These are phyloP conservation scores for Boletus austroedulis DNA, from an alignment of 1,284 basidiomycete genomes.

Conservation along the genomic window DNA sequence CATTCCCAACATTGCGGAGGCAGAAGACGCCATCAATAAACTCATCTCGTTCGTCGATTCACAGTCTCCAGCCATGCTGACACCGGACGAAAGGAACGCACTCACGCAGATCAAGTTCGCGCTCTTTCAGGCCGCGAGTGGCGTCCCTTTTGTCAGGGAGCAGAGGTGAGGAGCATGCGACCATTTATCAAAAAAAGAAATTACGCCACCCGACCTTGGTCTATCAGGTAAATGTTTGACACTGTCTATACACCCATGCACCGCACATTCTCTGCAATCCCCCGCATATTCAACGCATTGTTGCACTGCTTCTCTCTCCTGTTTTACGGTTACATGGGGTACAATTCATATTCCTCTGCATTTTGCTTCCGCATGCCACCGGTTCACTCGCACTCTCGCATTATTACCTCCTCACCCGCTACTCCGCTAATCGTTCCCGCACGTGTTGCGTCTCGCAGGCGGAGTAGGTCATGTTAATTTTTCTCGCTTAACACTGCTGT, in stretches of 20 bases:
- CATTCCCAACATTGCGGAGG: slow-evolving; percentile 42
- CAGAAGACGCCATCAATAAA: slow-evolving; percentile 49
- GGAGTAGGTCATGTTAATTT: slow-evolving; percentile 17
- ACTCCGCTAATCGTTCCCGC: slow-evolving; percentile 14
- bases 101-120: slow-evolving; percentile 47
- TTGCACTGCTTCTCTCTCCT: slow-evolving; percentile 1
- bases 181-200: slow-evolving; percentile 20
- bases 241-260: slow-evolving; percentile 21
- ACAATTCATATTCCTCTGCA: slow-evolving; percentile 21
- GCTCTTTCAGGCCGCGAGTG: slow-evolving; percentile 47
- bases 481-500: slow-evolving; percentile 10
- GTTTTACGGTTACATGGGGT: slow-evolving; percentile 16
- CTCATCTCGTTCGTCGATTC: slow-evolving; percentile 51
- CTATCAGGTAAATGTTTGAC: slow-evolving; percentile 23
- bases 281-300: slow-evolving; percentile 30
- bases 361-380: slow-evolving; percentile 26
- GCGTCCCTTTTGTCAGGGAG: slow-evolving; percentile 40
- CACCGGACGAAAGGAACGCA: slow-evolving; percentile 40
- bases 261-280: slow-evolving; percentile 19
- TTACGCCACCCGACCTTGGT: slow-evolving; percentile 11
- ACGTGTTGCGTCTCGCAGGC: slow-evolving; percentile 11
- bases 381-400: slow-evolving; percentile 20
- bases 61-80: slow-evolving; percentile 41
- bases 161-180: slow-evolving; percentile 25
- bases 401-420: slow-evolving; percentile 2